Conservation (phyloP, 768 basidiomycete genomes). For the Lactarius trivialis region DNA sequence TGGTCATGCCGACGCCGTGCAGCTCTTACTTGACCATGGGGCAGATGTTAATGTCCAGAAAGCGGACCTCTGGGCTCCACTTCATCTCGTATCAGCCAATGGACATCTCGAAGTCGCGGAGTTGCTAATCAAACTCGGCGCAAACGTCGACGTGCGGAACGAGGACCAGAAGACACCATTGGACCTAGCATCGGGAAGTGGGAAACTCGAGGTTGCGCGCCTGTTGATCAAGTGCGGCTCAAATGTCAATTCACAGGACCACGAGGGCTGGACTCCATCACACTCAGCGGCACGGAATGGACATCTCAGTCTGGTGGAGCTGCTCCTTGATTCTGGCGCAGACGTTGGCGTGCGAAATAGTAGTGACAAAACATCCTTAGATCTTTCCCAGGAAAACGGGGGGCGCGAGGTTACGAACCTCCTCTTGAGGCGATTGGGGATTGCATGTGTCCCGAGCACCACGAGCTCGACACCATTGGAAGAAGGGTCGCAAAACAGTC, state of each 20-base stretch:
- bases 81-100: background rate
- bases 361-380: background rate
- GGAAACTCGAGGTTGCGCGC: background rate
- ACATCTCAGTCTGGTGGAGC: background rate
- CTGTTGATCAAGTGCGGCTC: background rate
- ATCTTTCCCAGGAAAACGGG: background rate
- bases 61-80: background rate
- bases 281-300: background rate
- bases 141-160: background rate
- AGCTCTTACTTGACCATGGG: background rate
- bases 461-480: background rate
- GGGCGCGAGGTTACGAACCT: background rate
- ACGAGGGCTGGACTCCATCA: background rate
- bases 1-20: background rate
- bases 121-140: background rate
- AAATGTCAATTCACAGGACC: background rate
- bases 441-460: too few species aligned
- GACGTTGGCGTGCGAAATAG: background rate
- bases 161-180: background rate
- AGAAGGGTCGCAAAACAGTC: too few species aligned
- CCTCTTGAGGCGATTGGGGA: background rate
- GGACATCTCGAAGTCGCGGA: background rate
- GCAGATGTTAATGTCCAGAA: background rate
- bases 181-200: background rate
- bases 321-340: background rate